Evolutionary conservation across 495 filamentous ascomycete genomes (phyloP), one percentile per base, ranked within the genome.

Genomic region (Penicillium salamii): DNA sequence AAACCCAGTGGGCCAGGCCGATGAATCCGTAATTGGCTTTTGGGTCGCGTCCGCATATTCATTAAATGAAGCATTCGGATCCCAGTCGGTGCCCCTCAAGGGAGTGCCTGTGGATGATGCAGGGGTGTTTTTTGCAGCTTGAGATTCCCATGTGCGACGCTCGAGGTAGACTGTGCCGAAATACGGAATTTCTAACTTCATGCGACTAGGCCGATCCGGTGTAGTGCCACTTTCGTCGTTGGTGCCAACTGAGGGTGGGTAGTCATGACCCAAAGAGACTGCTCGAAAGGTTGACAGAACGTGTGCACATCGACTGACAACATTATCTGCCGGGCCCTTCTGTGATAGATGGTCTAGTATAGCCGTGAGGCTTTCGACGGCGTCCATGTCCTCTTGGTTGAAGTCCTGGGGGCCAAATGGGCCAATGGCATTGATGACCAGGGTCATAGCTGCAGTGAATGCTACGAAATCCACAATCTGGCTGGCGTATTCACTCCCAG

Each of bases 401-500:
- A 21, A 29, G 6, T 44, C 15, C 13, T 24, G 19, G 6, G 8
- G 19, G 14, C 39, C 51, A 20, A 18, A 29, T 36, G 58, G 46
- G 21, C 69, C 67, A 14, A 78, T 48, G 13, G 73, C 49, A 36
- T 74, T 68, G 23, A 81, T 63, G 12, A 76, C 50, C n/a, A 80
- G 53, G 6, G 75, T 56, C 26, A 79, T 66, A 12, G 77, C 69
- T 0, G 68, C 65, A 6, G 68, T 77, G 58, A 81, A 81, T 8
- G 63, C 77, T 48, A 77, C 65, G 45, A 79, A 81, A 51, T 81
- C 78, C 28, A 77, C 57, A 2, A 76, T 50, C 40, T 78, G 77
- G 59, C 73, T 79, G 52, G 65, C 70, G 28, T 66, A 62, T 15
- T 57, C 58, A 3, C 55, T 54, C 14, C 48, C 48, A 35, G 55